Conservation (phyloP, 176 grass and related monocot genomes). For the Carex cristatella region DNA sequence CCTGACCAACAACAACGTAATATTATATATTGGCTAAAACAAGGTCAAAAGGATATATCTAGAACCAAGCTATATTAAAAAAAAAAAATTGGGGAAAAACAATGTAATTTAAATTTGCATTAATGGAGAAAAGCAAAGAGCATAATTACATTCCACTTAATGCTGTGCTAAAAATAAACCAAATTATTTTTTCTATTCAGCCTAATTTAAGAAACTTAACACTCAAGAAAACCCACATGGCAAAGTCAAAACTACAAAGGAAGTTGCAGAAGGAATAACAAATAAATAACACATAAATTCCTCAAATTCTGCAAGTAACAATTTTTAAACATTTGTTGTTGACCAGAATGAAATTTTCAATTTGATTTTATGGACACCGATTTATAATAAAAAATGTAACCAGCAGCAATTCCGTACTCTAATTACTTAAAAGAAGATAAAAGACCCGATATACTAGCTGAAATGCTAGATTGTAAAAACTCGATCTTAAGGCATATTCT, state of each 20-base stretch:
- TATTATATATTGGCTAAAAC: neutral
- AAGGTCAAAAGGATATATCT: conserved; percentile 2
- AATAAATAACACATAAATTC: neutral
- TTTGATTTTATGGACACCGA: neutral
- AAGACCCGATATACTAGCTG: neutral
- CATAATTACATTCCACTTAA: neutral
- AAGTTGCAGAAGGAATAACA: neutral
- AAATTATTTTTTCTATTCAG: neutral
- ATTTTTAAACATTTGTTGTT: conserved; percentile 13
- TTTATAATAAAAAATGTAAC: neutral
- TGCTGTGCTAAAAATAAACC: neutral
- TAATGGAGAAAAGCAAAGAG: neutral
- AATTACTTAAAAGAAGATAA: neutral
- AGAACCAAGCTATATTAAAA: neutral
- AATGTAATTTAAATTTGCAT: neutral
- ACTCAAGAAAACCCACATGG: conserved; percentile 6
- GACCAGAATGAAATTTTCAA: neutral
- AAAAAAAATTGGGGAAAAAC: neutral
- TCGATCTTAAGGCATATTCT: neutral
- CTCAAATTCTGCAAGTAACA: neutral
- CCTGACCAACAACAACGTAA: neutral
- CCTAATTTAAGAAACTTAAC: conserved; percentile 22
- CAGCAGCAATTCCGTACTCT: neutral
- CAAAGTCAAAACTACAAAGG: conserved; percentile 7
- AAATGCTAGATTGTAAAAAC: neutral